Conservation (phyloP, 805 yeast genomes). For the Zygosaccharomyces lentus region DNA sequence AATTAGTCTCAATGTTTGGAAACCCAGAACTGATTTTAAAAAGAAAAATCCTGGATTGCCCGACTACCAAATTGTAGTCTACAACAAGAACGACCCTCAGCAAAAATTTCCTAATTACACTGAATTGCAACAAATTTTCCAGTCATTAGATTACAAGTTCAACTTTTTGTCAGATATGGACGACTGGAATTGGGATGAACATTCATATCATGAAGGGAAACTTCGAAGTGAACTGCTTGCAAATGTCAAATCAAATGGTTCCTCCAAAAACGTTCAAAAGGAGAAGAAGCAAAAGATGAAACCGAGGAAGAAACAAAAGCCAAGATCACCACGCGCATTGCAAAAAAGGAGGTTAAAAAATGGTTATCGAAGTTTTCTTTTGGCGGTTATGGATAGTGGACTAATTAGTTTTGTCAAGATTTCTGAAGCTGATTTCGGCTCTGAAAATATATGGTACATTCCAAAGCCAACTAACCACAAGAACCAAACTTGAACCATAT, state of each 20-base stretch:
- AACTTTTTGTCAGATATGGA: slow-evolving; percentile 31
- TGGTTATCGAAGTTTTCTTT: slow-evolving; percentile 50
- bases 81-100: slow-evolving; percentile 40
- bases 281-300: slow-evolving; percentile 1
- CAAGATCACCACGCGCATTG: slow-evolving; percentile 26
- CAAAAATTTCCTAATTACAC: slow-evolving; percentile 44
- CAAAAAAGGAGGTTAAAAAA: slow-evolving; percentile 42
- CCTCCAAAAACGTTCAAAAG: background rate
- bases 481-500: background rate
- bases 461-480: slow-evolving; percentile 11
- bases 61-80: slow-evolving; percentile 66
- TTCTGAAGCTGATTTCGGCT: slow-evolving; percentile 46
- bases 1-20: slow-evolving; percentile 72
- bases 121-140: slow-evolving; percentile 40
- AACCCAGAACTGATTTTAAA: slow-evolving; percentile 67
- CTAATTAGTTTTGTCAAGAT: slow-evolving; percentile 61
- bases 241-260: slow-evolving; percentile 9
- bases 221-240: slow-evolving; percentile 12
- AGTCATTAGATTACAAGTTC: slow-evolving; percentile 31
- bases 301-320: slow-evolving; percentile 16
- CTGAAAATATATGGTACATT: slow-evolving; percentile 35
- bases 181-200: slow-evolving; percentile 20
- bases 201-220: slow-evolving; percentile 18
- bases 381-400: slow-evolving; percentile 75
- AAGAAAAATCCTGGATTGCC: slow-evolving; percentile 68